Base-by-base conservation (phyloP, 176 grass and related monocot species). In the Hordeum marinum region DNA sequence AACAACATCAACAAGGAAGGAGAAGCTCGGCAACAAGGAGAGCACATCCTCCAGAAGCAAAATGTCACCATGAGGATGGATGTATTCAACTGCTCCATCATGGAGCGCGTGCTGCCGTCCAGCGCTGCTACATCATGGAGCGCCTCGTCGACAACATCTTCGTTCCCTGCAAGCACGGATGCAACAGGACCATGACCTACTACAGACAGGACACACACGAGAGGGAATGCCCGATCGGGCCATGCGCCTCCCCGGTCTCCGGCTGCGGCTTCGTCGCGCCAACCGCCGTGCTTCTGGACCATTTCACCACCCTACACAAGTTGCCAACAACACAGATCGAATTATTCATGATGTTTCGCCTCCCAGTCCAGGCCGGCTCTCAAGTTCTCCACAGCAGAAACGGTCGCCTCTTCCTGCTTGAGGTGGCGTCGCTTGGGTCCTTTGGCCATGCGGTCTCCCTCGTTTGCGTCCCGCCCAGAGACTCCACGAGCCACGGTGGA, bases 11-110 rank as follows among this genome's bases (percentile, higher is more conserved):
- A 65, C 26, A 65, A 29, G 15, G 18, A 67, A 67, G 64, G 14
- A 35, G 31, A 17, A 9, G 15, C 6, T 66, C 26, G 5, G 27
- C 63, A 66, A 35, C 27, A 66, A 8, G 29, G 14, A 34, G 32
- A 9, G 7, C 13, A 3, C 9, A 50, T 3, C 15, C 13, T 13
- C 24, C 27, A 32, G 72, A 54, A 10, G 72, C 72, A 54, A 4
- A 18, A 27, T 69, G n/a, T 58, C 14, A 26, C 13, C 32, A 12
- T 79, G 48, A 72, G 63, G 67, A 50, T 72, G 46, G 73, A 67
- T 37, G 64, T 83, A n/a, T 52, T 90, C 14, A 63, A 90, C 61
- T 90, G 88, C 63, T 12, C 71, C 36, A 31, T 87, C 60, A 11
- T 12, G 12, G 41, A 10, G 11, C 11, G 41, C 41, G 41, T 43